These are phyloP conservation scores for Yarrowia deformans DNA, from an alignment of 805 yeast genomes.

Conservation along the genomic window DNA sequence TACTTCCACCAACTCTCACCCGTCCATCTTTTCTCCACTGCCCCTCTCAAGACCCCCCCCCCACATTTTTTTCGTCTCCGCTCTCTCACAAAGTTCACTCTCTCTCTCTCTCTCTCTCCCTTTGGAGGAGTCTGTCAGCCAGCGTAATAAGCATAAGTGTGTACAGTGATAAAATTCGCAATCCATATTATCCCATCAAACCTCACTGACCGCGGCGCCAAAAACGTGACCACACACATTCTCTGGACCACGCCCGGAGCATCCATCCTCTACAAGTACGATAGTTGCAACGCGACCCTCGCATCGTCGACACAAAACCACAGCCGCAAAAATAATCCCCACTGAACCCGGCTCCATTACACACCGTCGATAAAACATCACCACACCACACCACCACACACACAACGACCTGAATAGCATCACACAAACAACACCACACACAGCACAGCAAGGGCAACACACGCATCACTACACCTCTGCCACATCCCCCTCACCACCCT, in stretches of 20 bases:
- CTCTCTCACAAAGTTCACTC: too few relatives aligned
- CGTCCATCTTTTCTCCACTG: too few relatives aligned
- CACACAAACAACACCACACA: not conserved
- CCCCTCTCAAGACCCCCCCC: too few relatives aligned
- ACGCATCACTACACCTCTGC: not conserved
- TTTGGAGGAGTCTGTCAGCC: conserved; percentile 36
- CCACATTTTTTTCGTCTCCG: too few relatives aligned
- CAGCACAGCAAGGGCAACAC: not conserved
- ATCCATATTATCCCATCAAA: conserved; percentile 37
- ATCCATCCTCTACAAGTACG: too few relatives aligned
- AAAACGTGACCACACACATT: conserved; percentile 23
- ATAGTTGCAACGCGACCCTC: too few relatives aligned
- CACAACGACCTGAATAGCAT: not conserved
- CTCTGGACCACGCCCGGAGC: too few relatives aligned
- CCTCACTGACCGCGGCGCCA: conserved; percentile 24
- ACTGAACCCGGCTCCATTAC: not conserved
- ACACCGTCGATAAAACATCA: not conserved
- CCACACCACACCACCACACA: not conserved
- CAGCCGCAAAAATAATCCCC: conserved; percentile 5
- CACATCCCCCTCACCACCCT: too few relatives aligned
- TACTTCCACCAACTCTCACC: too few relatives aligned
- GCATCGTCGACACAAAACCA: too few relatives aligned
- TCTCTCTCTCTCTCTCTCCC: not conserved
- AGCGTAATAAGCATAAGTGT: conserved; percentile 29
- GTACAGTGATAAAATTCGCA: conserved; percentile 38